These are phyloP conservation scores for Flaveria sonorensis DNA, from an alignment of 129 eudicot species.

Conservation along the genomic window DNA sequence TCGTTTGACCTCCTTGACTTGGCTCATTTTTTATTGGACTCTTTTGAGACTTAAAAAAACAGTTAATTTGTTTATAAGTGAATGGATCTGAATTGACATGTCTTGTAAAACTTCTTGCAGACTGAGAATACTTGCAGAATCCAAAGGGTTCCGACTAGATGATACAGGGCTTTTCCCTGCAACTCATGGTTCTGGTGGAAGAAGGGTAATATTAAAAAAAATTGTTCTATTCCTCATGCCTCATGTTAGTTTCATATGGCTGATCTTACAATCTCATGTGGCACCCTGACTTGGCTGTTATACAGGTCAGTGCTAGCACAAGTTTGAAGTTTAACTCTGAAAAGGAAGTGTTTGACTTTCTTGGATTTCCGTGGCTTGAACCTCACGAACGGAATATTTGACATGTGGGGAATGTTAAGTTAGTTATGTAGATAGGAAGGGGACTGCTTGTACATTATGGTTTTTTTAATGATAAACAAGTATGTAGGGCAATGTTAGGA, in stretches of 20 bases:
- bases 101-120: constrained; percentile 41
- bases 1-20: not conserved
- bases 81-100: not conserved
- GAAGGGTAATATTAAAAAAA: constrained; percentile 51
- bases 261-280: not conserved
- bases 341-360: constrained; percentile 87
- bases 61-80: not conserved
- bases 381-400: constrained; percentile 86
- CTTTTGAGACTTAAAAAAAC: not conserved
- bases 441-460: not conserved
- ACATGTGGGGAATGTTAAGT: constrained; percentile 7
- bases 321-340: constrained; percentile 82
- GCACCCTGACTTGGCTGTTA: constrained; percentile 12
- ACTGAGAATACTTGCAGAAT: constrained; percentile 83
- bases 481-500: not conserved
- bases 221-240: not conserved
- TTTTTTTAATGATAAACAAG: not conserved
- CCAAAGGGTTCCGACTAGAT: constrained; percentile 86
- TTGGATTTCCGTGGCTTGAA: constrained; percentile 82
- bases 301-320: constrained; percentile 72
- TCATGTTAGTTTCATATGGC: not conserved
- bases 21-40: not conserved
- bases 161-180: constrained; percentile 94
- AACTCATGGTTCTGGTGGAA: constrained; percentile 67
- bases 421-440: constrained; percentile 3